These are phyloP conservation scores for Talaromyces sp. DNA, from an alignment of 2,329 filamentous ascomycete species.

Conservation along the genomic window DNA sequence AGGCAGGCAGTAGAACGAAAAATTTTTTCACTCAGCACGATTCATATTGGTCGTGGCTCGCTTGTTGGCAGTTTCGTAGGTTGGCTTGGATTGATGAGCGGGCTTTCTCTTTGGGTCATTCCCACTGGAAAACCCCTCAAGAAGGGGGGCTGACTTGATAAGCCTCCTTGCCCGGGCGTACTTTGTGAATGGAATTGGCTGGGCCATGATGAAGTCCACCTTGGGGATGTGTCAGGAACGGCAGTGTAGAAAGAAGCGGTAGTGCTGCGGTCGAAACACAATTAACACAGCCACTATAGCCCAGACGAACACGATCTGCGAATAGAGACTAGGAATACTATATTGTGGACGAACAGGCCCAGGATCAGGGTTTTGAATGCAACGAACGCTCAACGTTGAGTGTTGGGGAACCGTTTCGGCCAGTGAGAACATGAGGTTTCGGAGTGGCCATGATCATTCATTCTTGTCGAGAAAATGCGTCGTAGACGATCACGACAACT, in stretches of 20 bases:
- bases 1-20: neutral
- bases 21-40: neutral
- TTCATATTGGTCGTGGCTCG: neutral
- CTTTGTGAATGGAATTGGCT: neutral
- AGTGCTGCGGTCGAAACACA: neutral
- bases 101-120: no score
- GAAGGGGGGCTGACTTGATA: neutral
- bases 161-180: neutral
- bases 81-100: neutral
- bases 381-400: neutral
- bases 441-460: neutral
- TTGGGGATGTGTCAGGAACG: neutral
- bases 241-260: neutral
- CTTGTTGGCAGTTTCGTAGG: neutral
- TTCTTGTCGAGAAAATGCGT: neutral
- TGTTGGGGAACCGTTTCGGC: neutral
- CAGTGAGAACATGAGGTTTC: neutral
- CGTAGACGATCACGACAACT: neutral
- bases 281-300: neutral
- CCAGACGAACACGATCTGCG: neutral
- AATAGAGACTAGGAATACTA: neutral
- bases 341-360: neutral
- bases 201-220: neutral
- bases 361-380: neutral
- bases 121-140: neutral